Evolutionary conservation across 2,329 filamentous ascomycete species (phyloP), one percentile per base, ranked within the genome.

Genomic region (Xylariaceae sp.): DNA sequence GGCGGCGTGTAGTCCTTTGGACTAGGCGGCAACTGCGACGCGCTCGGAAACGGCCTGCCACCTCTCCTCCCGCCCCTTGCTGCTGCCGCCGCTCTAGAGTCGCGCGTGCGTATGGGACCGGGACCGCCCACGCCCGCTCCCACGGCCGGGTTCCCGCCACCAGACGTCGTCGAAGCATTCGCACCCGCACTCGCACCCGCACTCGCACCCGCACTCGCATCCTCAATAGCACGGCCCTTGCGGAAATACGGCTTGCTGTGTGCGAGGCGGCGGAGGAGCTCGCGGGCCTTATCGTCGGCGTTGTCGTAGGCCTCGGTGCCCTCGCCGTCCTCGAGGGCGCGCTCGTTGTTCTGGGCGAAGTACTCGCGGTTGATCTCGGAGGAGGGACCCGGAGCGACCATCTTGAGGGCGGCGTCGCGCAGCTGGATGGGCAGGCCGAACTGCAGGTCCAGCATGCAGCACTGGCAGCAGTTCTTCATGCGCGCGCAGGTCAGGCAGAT

Each of bases 401-500:
- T 96, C 79, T 98, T 98, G 61, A 99, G 81, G 4, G 96, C 95
- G 2, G 95, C 95, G 79, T 99, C 95, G 70, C 95, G 87, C 56
- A 99, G 90, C 14, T 93, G 90, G 69, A 99, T 96, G 10, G 95
- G 95, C 23, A 99, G 81, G 20, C 95, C 96, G 70, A 98, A 99
- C 12, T 91, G 93, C 57, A 99, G 79, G 81, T 99, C 95, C 50
- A 99, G 88, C 91, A 98, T 98, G 79, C 95, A 99, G 77, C 89
- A 93, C 79, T 99, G 95, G 71, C 95, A 99, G 79, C 95, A 98
- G 79, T 99, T 99, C 77, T 99, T 99, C 64, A 98, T 82, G 44
- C 95, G 89, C 20, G 95, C 93, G 79, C 95, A 99, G 41, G 95
- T 99, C 20, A 99, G 81, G 74, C 95, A 99, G 68, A 98, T 96